Conservation (phyloP, 495 filamentous ascomycete species). For the Ramalina intermedia region DNA sequence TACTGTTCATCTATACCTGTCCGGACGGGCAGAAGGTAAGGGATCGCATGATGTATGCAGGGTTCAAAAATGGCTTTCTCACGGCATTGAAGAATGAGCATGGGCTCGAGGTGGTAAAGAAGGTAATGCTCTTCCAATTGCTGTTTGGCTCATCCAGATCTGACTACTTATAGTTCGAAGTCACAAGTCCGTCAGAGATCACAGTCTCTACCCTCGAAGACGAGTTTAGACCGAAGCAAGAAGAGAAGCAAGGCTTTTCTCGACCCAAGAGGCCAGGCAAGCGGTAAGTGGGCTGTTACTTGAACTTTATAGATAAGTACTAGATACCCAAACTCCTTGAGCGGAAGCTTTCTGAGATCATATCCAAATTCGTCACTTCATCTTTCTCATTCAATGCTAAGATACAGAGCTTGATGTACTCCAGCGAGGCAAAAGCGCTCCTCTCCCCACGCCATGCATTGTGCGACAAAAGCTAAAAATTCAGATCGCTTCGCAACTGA, state of each 20-base stretch:
- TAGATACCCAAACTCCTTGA: no score
- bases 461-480: no score
- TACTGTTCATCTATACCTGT: conserved; percentile 93
- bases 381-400: no score
- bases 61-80: conserved; percentile 60
- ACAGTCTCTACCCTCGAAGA: conserved; percentile 52
- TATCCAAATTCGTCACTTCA: no score
- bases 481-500: no score
- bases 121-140: conserved; percentile 28
- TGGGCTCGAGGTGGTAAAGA: conserved; percentile 62
- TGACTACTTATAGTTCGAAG: conserved; percentile 41
- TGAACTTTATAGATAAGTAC: no score
- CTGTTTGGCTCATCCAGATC: conserved; percentile 30
- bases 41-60: conserved; percentile 89
- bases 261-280: conserved; percentile 79
- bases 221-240: conserved; percentile 60
- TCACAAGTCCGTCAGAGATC: conserved; percentile 62
- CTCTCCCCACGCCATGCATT: no score
- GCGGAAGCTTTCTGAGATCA: no score
- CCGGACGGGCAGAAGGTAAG: conserved; percentile 69
- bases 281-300: conserved; percentile 2
- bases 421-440: no score
- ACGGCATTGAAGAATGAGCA: conserved; percentile 50
- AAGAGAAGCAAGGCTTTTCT: conserved; percentile 59
- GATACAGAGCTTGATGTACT: no score